Base-by-base conservation (phyloP, 164 flowering plant species). In the Tetracentron sinense region DNA sequence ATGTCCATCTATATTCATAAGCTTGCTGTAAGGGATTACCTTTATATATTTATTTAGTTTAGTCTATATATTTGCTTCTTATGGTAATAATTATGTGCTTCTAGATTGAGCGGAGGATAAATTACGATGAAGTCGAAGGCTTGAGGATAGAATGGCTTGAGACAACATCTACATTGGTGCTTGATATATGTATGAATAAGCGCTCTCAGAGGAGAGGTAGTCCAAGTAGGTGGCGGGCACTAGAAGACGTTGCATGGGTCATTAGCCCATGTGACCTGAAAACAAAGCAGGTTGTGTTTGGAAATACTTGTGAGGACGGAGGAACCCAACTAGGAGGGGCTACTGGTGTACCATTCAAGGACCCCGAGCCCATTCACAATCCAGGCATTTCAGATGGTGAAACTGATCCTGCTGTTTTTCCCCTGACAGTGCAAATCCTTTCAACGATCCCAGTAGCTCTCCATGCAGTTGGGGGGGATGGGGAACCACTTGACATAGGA, bases 101-200 rank as follows among this genome's bases (percentile, higher is more conserved):
- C 27, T 67, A 91, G 99, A 83, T 91, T 70, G 97, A 94, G 72
- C 82, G 96, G 12, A 82, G 99, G 60, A 81, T 94, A 69, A 77
- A 88, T 65, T 94, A 94, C 62, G 99, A 88, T 73, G 97, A 91
- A 44, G 88, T 94, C 42, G 96, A 89, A 42, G 93, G 90, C 29
- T 70, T 94, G 71, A 64, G 47, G 6, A 82, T 69, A 7, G 96
- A 89, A 66, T 94, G 97, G 96, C 96, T 94, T 26, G 97, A 91
- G 57, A 70, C 82, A 15, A 91, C 99, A 30, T 84, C 87, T 25
- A 80, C 92, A 1, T 63, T 91, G 72, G 81, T 94, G 61, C 82
- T 94, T 29, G 82, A 65, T 70, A 70, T 81, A 14, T 63, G 51
- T 56, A 23, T 61, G 61, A 63, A 58, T 26, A 87, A 73, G 63